Conservation (phyloP, 139 green algal genomes). For the Picochlorum sp. region DNA sequence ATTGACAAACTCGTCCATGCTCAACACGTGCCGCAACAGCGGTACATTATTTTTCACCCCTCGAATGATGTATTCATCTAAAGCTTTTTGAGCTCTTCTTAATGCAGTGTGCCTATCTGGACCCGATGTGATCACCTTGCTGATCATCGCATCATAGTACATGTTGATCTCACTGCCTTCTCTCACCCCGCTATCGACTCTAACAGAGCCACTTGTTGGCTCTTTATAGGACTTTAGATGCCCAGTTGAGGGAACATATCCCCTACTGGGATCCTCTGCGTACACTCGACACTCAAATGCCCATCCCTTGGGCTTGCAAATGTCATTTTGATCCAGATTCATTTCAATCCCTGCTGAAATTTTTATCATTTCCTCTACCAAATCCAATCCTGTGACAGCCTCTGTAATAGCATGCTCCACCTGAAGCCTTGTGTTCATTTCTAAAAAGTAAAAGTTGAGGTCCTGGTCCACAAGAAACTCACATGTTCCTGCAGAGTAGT, state of each 20-base stretch:
- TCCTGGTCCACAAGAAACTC: slow-evolving; percentile 40
- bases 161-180: slow-evolving; percentile 50
- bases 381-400: slow-evolving; percentile 23
- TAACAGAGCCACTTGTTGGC: slow-evolving; percentile 25
- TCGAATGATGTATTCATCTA: slow-evolving; percentile 26
- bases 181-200: slow-evolving; percentile 64
- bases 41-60: slow-evolving; percentile 28
- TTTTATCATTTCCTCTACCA: slow-evolving; percentile 38
- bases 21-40: slow-evolving; percentile 21
- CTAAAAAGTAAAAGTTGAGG: slow-evolving; percentile 38
- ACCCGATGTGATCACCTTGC: slow-evolving; percentile 37
- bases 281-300: slow-evolving; percentile 50
- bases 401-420: slow-evolving; percentile 39
- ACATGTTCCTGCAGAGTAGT: slow-evolving; percentile 37
- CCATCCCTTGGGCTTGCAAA: slow-evolving; percentile 35
- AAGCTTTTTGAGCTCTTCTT: neutral
- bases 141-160: slow-evolving; percentile 79
- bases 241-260: slow-evolving; percentile 36
- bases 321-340: slow-evolving; percentile 16
- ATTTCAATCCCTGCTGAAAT: slow-evolving; percentile 30
- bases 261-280: slow-evolving; percentile 22
- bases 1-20: slow-evolving; percentile 6
- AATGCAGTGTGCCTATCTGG: slow-evolving; percentile 23
- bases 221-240: slow-evolving; percentile 41
- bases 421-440: slow-evolving; percentile 45